These are phyloP conservation scores for Heterobasidion occidentale DNA, from an alignment of 1,284 basidiomycete genomes.

Conservation along the genomic window DNA sequence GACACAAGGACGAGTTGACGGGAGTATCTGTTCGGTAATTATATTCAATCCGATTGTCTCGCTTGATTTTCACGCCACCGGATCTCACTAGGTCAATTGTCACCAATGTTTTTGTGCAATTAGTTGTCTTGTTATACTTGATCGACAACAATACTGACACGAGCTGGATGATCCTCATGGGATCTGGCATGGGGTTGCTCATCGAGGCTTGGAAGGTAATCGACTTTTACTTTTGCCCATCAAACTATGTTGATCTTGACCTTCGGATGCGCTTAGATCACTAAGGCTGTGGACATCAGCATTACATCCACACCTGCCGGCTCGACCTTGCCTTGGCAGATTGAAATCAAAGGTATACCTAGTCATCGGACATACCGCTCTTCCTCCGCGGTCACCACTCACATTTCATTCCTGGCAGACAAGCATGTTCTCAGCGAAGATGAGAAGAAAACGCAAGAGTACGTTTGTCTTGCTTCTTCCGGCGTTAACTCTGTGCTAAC, in stretches of 20 bases:
- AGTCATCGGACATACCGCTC: too few relatives aligned
- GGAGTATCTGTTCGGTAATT: constrained; percentile 74
- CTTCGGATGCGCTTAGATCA: constrained; percentile 41
- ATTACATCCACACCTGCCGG: constrained; percentile 52
- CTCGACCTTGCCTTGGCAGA: constrained; percentile 67
- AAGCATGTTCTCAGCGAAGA: constrained; percentile 92
- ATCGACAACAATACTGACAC: constrained; percentile 95
- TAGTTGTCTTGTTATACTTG: constrained; percentile 86
- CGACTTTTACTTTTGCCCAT: constrained; percentile 7
- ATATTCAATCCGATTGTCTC: constrained; percentile 6
- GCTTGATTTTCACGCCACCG: constrained; percentile 8
- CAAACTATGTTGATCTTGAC: background rate
- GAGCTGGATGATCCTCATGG: constrained; percentile 91
- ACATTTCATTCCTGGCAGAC: constrained; percentile 35
- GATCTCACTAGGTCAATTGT: constrained; percentile 44
- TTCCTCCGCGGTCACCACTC: too few relatives aligned
- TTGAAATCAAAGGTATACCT: constrained; percentile 68
- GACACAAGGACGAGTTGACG: constrained; percentile 82
- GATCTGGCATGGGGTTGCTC: constrained; percentile 80
- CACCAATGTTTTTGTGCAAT: constrained; percentile 89
- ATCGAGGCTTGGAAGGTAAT: constrained; percentile 95
- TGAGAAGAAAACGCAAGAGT: constrained; percentile 98
- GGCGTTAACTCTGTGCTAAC: constrained; percentile 13
- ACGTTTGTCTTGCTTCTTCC: constrained; percentile 21
- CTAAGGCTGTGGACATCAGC: constrained; percentile 81